Conservation (phyloP, 257 asterid species). For the Leonotis leonurus region DNA sequence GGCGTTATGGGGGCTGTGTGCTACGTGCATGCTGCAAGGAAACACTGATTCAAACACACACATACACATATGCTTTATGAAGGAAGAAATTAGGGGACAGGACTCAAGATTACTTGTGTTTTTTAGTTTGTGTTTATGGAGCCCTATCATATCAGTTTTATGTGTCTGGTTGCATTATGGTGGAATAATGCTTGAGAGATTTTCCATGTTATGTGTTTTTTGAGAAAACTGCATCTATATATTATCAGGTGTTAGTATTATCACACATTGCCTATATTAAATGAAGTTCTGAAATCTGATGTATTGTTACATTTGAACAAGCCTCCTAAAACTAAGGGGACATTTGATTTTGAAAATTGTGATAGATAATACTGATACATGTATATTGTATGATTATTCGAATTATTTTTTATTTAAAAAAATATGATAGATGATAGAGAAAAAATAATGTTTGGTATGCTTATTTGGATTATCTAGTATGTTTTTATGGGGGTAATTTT, state of each 20-base stretch:
- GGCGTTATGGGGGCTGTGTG: slow-evolving; percentile 34
- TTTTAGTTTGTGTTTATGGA: slow-evolving; percentile 23
- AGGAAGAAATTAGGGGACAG: slow-evolving; percentile 22
- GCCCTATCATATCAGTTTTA: slow-evolving; percentile 17
- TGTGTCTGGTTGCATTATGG: slow-evolving; percentile 17
- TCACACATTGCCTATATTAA: slow-evolving; percentile 9
- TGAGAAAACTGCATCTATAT: slow-evolving; percentile 13
- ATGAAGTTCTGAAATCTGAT: not conserved
- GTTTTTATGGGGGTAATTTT: too few relatives aligned
- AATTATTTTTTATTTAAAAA: too few relatives aligned
- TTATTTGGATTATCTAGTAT: too few relatives aligned
- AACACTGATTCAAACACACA: slow-evolving; percentile 20
- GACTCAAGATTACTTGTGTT: too few relatives aligned
- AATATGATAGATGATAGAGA: too few relatives aligned
- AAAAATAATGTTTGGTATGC: too few relatives aligned
- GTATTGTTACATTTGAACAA: not conserved
- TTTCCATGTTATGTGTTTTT: slow-evolving; percentile 11
- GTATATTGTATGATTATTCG: too few relatives aligned
- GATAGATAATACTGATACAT: too few relatives aligned
- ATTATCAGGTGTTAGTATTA: not conserved
- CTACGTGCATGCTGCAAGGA: slow-evolving; percentile 34
- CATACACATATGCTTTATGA: not conserved
- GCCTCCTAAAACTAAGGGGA: too few relatives aligned
- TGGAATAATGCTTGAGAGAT: slow-evolving; percentile 23
- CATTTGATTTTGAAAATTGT: too few relatives aligned